Evolutionary conservation across 495 filamentous ascomycete species (phyloP).

Genomic region (Darksidea phi): DNA sequence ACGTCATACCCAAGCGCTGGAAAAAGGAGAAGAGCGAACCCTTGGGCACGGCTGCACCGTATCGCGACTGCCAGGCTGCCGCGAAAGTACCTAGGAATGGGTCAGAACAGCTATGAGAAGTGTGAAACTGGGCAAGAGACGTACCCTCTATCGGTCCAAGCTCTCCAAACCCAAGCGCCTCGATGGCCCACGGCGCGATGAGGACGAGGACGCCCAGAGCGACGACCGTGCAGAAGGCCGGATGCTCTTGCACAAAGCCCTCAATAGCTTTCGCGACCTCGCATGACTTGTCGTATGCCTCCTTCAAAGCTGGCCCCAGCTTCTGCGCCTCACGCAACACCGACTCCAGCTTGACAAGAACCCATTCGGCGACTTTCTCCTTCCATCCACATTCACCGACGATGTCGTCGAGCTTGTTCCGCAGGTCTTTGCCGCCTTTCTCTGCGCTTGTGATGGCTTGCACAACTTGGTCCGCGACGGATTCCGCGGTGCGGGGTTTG

Average conservation of each 20-base stretch:
- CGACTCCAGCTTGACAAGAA: slow-evolving; percentile 41
- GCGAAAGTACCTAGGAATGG: slow-evolving; percentile 46
- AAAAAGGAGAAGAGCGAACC: slow-evolving; percentile 52
- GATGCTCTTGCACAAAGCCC: slow-evolving; percentile 48
- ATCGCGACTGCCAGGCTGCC: slow-evolving; percentile 48
- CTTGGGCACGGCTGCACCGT: slow-evolving; percentile 50
- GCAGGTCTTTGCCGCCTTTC: slow-evolving; percentile 12
- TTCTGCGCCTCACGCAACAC: slow-evolving; percentile 39
- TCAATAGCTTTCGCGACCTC: slow-evolving; percentile 34
- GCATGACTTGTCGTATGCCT: slow-evolving; percentile 42
- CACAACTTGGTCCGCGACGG: slow-evolving; percentile 9
- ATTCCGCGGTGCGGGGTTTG: slow-evolving; percentile 10
- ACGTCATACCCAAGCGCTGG: slow-evolving; percentile 54
- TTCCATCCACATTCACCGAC: slow-evolving; percentile 43
- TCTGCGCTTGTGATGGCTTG: slow-evolving; percentile 16
- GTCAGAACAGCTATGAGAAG: slow-evolving; percentile 5
- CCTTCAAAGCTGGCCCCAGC: slow-evolving; percentile 41
- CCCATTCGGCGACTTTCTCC: slow-evolving; percentile 42
- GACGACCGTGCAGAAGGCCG: slow-evolving; percentile 48
- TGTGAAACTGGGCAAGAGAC: slow-evolving; percentile 7
- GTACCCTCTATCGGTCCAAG: slow-evolving; percentile 50
- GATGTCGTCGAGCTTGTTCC: slow-evolving; percentile 8
- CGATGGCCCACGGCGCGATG: slow-evolving; percentile 49
- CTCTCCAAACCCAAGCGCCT: slow-evolving; percentile 52
- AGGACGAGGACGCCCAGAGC: slow-evolving; percentile 53